phyloP scores from a whole-genome alignment of 768 basidiomycete species.

The Mycena pura region DNA sequence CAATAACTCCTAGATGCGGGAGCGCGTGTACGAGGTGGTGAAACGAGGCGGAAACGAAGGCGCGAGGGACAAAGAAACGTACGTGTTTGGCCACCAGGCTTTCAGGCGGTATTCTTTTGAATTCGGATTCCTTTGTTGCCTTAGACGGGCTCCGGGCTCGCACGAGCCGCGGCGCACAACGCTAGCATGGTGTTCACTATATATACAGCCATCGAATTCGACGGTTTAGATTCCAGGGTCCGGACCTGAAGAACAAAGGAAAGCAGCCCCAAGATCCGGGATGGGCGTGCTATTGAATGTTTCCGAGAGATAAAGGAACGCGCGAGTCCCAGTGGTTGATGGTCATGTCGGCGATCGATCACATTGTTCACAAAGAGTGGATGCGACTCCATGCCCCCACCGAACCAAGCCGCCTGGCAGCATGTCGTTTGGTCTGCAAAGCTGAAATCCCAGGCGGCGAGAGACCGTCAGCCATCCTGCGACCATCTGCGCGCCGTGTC shows the following conservation, averaged over 20 bases:
- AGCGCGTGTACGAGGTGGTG: neutral
- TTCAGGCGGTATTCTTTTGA: constrained; percentile 3
- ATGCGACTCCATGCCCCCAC: no score
- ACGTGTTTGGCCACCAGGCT: neutral
- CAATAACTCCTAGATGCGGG: neutral
- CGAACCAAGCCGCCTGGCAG: no score
- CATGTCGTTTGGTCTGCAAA: no score
- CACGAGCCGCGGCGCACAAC: neutral
- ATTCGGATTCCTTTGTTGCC: constrained; percentile 5
- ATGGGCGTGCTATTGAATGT: neutral
- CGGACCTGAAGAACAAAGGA: constrained; percentile 7
- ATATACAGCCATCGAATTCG: no score
- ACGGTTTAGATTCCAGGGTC: no score
- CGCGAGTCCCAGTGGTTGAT: neutral
- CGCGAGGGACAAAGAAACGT: constrained; percentile 7
- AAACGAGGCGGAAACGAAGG: neutral
- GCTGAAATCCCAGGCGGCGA: no score
- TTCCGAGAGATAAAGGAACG: constrained; percentile 13
- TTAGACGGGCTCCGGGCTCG: neutral
- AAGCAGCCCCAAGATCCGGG: neutral
- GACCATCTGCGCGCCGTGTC: no score
- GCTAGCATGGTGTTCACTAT: no score
- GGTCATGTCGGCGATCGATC: constrained; percentile 4
- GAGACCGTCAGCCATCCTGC: no score
- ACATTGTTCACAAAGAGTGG: no score